Conservation (phyloP, 2,329 filamentous ascomycete genomes). For the Emergomyces orientalis region DNA sequence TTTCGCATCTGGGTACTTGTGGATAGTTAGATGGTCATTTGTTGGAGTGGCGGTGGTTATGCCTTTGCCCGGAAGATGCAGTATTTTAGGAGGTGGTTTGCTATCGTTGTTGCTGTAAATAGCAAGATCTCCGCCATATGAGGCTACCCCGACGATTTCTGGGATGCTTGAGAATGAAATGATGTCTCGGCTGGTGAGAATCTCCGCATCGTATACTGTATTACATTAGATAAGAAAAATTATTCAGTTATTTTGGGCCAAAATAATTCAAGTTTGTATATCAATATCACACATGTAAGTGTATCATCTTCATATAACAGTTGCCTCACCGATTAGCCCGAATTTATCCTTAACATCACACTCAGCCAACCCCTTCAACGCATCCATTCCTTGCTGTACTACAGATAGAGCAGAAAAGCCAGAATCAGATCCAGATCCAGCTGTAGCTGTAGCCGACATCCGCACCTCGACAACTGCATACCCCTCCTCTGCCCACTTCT, state of each 20-base stretch:
- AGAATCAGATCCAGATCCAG: constrained; percentile 2
- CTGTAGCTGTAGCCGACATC: constrained; percentile 5
- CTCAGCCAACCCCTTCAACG: constrained; percentile 17
- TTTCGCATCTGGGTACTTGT: constrained; percentile 40
- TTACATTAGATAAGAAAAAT: background rate
- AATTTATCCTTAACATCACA: constrained; percentile 21
- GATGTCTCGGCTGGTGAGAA: constrained; percentile 11
- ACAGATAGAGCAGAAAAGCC: constrained; percentile 15
- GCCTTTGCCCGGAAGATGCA: constrained; percentile 23
- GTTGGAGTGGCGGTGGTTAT: constrained; percentile 13
- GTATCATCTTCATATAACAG: too few species aligned
- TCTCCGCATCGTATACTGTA: constrained; percentile 18
- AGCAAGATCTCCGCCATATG: constrained; percentile 22
- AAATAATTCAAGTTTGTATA: too few species aligned
- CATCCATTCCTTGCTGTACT: constrained; percentile 19
- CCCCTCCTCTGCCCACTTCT: constrained; percentile 66
- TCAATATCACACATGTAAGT: too few species aligned
- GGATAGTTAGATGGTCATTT: constrained; percentile 18
- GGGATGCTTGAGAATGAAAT: constrained; percentile 16
- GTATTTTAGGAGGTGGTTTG: constrained; percentile 17
- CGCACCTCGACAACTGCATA: constrained; percentile 52
- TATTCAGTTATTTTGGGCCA: too few species aligned
- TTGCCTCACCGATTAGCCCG: constrained; percentile 26
- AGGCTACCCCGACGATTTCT: constrained; percentile 25
- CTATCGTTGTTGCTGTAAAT: background rate